Conservation (phyloP, 148 eudicot genomes). For the Rheum nobile region DNA sequence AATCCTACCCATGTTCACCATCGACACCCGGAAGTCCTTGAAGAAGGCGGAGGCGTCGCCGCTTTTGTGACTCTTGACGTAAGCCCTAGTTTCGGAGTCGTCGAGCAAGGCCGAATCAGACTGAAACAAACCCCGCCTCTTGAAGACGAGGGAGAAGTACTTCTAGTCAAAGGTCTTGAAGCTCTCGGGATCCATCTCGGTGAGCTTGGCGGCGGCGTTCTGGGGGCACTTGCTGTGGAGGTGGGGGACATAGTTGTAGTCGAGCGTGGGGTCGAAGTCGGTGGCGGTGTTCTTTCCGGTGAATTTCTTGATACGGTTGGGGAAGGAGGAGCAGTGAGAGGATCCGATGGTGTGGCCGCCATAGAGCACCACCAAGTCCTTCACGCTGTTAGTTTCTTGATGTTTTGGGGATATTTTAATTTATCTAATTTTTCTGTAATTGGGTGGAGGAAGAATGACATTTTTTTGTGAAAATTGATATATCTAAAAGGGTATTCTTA, state of each 20-base stretch:
- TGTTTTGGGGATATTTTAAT: too few relatives aligned
- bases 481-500: too few relatives aligned
- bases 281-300: conserved; percentile 20
- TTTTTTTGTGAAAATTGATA: too few relatives aligned
- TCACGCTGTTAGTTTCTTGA: too few relatives aligned
- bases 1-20: too few relatives aligned
- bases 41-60: conserved; percentile 16
- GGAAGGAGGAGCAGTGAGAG: conserved; percentile 22
- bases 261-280: conserved; percentile 6
- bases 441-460: too few relatives aligned
- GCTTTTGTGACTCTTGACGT: conserved; percentile 13
- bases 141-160: background rate
- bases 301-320: conserved; percentile 27
- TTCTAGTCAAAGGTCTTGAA: conserved; percentile 1
- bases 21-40: too few relatives aligned
- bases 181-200: conserved; percentile 8
- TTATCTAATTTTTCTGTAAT: too few relatives aligned
- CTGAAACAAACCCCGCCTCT: conserved; percentile 10
- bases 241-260: background rate
- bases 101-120: conserved; percentile 17
- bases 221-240: background rate
- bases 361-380: conserved; percentile 50
- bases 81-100: conserved; percentile 17
- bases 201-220: background rate
- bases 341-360: conserved; percentile 34